A percentile compares a stretch with the other conserved stretches of the same genome.
Conservation (phyloP, 345 rosid genomes). For the Crucihimalaya himalaica region DNA sequence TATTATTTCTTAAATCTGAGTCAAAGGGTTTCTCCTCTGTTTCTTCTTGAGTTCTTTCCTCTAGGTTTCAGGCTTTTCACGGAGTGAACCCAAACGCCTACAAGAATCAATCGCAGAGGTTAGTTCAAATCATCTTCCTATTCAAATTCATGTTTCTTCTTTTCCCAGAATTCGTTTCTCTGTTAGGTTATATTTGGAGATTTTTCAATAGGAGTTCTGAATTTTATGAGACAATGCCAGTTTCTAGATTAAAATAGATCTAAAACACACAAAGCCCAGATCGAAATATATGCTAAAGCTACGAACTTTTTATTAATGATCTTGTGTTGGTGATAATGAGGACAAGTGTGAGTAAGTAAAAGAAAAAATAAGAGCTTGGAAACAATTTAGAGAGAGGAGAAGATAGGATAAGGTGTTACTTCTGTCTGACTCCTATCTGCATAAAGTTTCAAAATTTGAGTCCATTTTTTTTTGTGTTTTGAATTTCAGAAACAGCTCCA, state of each 20-base stretch:
- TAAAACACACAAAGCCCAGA: neutral
- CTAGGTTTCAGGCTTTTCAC: neutral
- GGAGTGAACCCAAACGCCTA: neutral
- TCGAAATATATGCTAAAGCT: neutral
- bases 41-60: constrained; percentile 3
- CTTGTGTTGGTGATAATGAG: neutral
- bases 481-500: neutral
- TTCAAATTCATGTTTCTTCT: neutral
- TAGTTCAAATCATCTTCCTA: neutral
- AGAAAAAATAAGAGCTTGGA: neutral
- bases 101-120: constrained; percentile 16
- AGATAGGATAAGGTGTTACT: neutral
- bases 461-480: neutral
- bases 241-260: constrained; percentile 16
- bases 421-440: neutral
- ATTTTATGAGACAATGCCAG: neutral
- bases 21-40: constrained; percentile 14
- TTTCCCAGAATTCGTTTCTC: neutral
- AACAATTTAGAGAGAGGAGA: neutral
- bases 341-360: neutral
- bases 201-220: neutral
- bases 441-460: neutral
- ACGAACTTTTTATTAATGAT: neutral
- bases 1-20: neutral
- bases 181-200: neutral